Evolutionary conservation across 2,329 filamentous ascomycete species (phyloP).

Genomic region (Phialophora verrucosa): DNA sequence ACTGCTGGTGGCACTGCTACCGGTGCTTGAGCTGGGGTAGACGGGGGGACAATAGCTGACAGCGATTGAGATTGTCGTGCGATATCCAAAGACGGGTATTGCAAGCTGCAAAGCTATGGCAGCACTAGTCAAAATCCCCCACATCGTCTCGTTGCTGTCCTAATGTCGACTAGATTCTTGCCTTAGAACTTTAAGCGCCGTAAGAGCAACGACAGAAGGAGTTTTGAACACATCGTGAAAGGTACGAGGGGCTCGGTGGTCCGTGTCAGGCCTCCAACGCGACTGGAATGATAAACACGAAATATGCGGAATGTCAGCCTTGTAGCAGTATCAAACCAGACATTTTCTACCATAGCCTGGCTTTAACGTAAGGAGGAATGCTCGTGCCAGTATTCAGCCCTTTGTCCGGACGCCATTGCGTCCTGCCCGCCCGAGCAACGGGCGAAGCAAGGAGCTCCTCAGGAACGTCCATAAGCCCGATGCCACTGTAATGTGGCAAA

Average conservation of each 20-base stretch:
- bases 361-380: not conserved
- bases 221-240: slow-evolving; percentile 2
- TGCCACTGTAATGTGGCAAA: not conserved
- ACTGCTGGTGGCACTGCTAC: slow-evolving; percentile 1
- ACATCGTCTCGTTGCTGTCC: slow-evolving; percentile 22
- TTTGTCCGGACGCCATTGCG: not conserved
- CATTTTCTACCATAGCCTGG: not conserved
- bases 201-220: not conserved
- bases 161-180: not conserved
- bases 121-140: slow-evolving; percentile 11
- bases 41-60: slow-evolving; percentile 33
- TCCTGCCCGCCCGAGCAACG: not conserved
- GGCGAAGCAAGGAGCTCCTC: not conserved
- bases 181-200: not conserved
- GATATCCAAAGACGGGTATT: slow-evolving; percentile 23
- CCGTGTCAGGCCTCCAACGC: slow-evolving; percentile 19
- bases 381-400: slow-evolving; percentile 19
- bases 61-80: slow-evolving; percentile 31
- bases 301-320: slow-evolving; percentile 23
- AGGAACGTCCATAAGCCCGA: not conserved
- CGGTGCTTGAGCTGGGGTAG: slow-evolving; percentile 26
- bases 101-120: slow-evolving; percentile 21
- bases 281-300: slow-evolving; percentile 31
- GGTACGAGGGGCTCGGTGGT: slow-evolving; percentile 12
- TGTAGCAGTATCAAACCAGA: not conserved